phyloP scores from a whole-genome alignment of 2,329 filamentous ascomycete genomes.

The Epichloe gansuensis region DNA sequence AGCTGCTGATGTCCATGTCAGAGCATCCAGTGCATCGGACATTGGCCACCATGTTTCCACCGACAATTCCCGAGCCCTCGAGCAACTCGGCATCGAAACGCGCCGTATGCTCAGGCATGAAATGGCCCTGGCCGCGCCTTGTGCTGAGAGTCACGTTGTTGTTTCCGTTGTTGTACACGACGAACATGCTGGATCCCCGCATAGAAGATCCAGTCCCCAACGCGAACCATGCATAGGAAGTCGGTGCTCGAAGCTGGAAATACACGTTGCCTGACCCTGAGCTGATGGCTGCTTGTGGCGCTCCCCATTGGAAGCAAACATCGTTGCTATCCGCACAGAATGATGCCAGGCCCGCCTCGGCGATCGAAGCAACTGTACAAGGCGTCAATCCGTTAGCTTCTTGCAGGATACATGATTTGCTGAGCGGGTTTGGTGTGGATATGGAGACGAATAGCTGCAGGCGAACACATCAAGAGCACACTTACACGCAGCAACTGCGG shows the following conservation, averaged over 20 bases:
- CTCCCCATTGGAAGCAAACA: conserved; percentile 42
- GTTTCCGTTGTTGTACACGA: conserved; percentile 45
- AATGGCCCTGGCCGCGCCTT: conserved; percentile 34
- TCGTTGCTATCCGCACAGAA: not conserved
- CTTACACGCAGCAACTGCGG: conserved; percentile 1
- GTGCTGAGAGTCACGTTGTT: conserved; percentile 51
- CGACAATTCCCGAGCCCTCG: conserved; percentile 42
- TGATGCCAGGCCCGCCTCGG: not conserved
- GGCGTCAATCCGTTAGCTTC: not conserved
- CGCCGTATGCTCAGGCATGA: conserved; percentile 32
- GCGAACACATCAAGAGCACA: not conserved
- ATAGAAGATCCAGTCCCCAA: conserved; percentile 45
- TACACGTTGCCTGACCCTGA: conserved; percentile 43
- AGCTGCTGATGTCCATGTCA: conserved; percentile 28
- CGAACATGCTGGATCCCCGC: conserved; percentile 45
- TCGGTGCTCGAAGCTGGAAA: conserved; percentile 44
- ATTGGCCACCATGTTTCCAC: conserved; percentile 46
- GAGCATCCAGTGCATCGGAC: conserved; percentile 41
- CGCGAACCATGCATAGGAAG: conserved; percentile 41
- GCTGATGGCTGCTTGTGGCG: conserved; percentile 36
- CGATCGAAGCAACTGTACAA: not conserved
- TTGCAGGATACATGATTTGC: not conserved
- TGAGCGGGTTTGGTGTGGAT: not conserved
- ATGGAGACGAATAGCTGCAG: not conserved
- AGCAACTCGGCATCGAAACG: conserved; percentile 38